Conservation (phyloP, 1,284 basidiomycete genomes). For the Malassezia slooffiae region DNA sequence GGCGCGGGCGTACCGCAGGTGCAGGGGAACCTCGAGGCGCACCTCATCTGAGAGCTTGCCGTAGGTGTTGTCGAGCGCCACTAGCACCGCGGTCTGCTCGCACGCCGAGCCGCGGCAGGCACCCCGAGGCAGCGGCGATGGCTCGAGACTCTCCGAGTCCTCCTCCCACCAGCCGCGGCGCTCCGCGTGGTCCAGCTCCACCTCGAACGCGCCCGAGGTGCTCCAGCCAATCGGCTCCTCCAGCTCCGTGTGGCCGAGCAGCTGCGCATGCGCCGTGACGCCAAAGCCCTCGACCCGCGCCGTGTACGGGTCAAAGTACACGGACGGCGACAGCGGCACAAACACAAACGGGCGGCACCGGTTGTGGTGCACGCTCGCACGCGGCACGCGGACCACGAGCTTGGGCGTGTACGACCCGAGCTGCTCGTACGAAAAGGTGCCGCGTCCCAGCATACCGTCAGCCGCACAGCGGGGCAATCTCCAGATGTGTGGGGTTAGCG, state of each 20-base stretch:
- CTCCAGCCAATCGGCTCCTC: constrained; percentile 11
- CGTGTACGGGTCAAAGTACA: constrained; percentile 11
- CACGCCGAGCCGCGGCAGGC: constrained; percentile 2
- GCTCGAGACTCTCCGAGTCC: neutral
- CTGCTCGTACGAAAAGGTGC: neutral
- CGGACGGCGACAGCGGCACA: constrained; percentile 1
- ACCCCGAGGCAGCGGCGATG: too few relatives aligned
- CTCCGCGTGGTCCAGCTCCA: neutral
- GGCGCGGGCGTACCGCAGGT: constrained; percentile 9
- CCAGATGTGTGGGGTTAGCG: too few relatives aligned
- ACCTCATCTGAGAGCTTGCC: neutral
- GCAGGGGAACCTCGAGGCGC: constrained; percentile 2
- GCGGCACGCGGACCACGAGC: neutral
- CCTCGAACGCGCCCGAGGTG: neutral
- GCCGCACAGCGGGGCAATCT: too few relatives aligned
- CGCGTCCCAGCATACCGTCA: too few relatives aligned
- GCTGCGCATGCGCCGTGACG: neutral
- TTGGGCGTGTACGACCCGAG: constrained; percentile 5
- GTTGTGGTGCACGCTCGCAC: neutral
- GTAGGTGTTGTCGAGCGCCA: neutral
- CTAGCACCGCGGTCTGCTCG: constrained; percentile 11
- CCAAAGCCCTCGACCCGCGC: neutral
- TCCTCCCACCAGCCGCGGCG: constrained; percentile 12
- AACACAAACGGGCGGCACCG: neutral
- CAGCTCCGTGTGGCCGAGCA: constrained; percentile 6